Evolutionary conservation across 805 yeast genomes (phyloP).

Genomic region (Metschnikowia continentalis): DNA sequence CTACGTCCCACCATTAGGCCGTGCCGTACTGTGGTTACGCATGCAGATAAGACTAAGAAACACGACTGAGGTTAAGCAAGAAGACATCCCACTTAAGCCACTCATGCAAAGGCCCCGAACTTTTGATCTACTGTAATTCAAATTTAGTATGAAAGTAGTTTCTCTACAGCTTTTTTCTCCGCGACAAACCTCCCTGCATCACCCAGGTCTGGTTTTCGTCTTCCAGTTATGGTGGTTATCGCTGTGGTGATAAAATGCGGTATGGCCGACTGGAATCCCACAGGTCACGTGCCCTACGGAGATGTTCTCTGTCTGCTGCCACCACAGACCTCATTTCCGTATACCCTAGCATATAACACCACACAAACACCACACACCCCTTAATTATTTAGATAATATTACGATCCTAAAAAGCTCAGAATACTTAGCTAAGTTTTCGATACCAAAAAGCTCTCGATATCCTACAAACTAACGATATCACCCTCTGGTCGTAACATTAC

Average conservation of each 20-base stretch:
- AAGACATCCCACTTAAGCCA: neutral
- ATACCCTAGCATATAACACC: neutral
- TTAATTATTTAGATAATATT: no score
- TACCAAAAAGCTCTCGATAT: no score
- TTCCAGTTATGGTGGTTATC: neutral
- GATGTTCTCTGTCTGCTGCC: neutral
- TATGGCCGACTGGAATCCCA: neutral
- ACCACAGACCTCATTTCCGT: no score
- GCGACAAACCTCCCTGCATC: no score
- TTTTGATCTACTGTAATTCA: no score
- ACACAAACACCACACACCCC: neutral
- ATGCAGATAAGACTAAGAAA: neutral
- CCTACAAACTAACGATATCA: no score
- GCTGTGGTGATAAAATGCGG: neutral
- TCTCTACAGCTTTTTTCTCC: no score
- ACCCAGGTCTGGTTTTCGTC: neutral
- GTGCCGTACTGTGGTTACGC: constrained; percentile 1
- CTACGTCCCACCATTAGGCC: neutral
- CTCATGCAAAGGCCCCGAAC: no score
- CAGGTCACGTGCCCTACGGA: neutral
- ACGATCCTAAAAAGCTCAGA: no score
- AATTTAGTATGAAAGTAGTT: no score
- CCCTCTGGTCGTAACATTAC: no score
- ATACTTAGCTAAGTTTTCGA: no score
- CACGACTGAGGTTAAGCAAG: neutral